phyloP scores from a whole-genome alignment of 2,329 filamentous ascomycete species.

The Plectosphaerella cucumerina region DNA sequence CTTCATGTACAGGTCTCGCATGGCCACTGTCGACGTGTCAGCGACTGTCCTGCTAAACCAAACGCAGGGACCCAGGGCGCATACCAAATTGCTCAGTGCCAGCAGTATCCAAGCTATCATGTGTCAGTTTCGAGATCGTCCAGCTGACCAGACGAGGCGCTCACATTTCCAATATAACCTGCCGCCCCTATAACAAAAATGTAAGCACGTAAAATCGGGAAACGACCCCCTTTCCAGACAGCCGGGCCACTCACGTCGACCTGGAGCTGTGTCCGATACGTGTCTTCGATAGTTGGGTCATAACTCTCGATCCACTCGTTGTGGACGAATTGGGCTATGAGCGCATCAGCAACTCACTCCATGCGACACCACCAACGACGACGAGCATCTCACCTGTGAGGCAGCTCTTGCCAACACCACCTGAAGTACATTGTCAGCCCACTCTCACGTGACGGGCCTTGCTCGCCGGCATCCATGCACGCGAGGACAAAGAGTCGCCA shows the following conservation, averaged over 20 bases:
- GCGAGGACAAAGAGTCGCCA: slow-evolving; percentile 5
- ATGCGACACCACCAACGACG: slow-evolving; percentile 10
- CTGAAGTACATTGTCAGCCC: slow-evolving; percentile 15
- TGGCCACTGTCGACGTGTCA: slow-evolving; percentile 41
- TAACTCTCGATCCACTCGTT: slow-evolving; percentile 92
- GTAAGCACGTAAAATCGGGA: background rate
- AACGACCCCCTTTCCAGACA: background rate
- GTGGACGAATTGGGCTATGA: slow-evolving; percentile 83
- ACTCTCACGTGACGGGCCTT: slow-evolving; percentile 11
- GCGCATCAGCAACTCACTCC: slow-evolving; percentile 11
- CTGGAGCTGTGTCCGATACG: slow-evolving; percentile 69
- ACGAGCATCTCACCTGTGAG: slow-evolving; percentile 67
- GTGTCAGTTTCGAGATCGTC: background rate
- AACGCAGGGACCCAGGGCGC: slow-evolving; percentile 24
- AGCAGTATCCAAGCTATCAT: slow-evolving; percentile 74
- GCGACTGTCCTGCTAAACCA: background rate
- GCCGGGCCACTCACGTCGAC: slow-evolving; percentile 69
- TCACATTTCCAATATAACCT: slow-evolving; percentile 87
- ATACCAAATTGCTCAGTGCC: slow-evolving; percentile 91
- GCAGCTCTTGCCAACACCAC: slow-evolving; percentile 90
- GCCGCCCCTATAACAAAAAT: slow-evolving; percentile 58
- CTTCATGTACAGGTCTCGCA: slow-evolving; percentile 88
- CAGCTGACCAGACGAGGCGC: slow-evolving; percentile 19
- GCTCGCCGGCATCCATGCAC: background rate
- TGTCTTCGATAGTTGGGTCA: slow-evolving; percentile 75